Base-by-base conservation (phyloP, 768 basidiomycete species). In the Lactifluus hygrophoroides region DNA sequence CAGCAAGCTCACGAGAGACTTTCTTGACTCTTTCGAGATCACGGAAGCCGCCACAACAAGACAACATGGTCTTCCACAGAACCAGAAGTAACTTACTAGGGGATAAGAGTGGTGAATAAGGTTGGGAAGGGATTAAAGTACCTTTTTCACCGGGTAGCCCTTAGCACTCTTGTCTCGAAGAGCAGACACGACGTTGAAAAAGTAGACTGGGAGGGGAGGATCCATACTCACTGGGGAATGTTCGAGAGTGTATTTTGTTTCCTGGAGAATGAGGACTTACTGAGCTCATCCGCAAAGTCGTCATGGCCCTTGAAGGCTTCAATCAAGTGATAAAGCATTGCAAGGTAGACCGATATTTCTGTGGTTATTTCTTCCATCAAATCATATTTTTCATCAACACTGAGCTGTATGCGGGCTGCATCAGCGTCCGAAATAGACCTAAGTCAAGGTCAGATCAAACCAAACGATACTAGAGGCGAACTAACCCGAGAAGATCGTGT, bases 81-180 rank as follows among this genome's bases (percentile, higher is more conserved):
- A 99, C 81, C 16, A 98, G 81, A 13, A 99, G 80, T 3, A 97
- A 82, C 94, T 96, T 66, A 47, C 9, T 49, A 37, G 57, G 48
- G 25, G 54, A 63, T 59, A 58, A 62, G 42, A 51, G 38, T 11
- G 38, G 46, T 38, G 32, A 62, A 45, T 50, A 38, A 48, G 53
- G 42, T 55, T n/a, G n/a, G n/a, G 54, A 48, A 32, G 23, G 53
- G 38, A 37, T 38, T 35, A 19, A 54, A 69, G 21, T 52, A 90
- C 94, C 81, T 97, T 97, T 75, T 98, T 99, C 66, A 96, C 89
- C 0, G 96, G 96, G 72, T 96, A 99, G 5, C 91, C 91, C 68
- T 90, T 94, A 2, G 92, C 88, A 67, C 88, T 89, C 74, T 93
- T 92, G 70, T 98, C 95, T 64, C 91, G 85, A 42, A 97, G 75